Conservation (phyloP, 805 yeast species). For the Nakazawaea populi region DNA sequence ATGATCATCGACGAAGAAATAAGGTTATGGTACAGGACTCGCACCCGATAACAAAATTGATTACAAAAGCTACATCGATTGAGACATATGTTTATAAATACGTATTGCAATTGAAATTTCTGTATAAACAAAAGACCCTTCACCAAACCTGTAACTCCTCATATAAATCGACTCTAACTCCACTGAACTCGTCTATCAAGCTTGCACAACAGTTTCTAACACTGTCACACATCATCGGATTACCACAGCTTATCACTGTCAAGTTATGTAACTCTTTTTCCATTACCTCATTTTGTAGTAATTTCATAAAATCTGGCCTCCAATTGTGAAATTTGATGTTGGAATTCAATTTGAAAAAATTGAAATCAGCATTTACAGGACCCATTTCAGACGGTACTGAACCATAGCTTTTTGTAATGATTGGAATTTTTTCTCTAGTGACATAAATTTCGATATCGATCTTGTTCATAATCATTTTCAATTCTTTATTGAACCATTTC, state of each 20-base stretch:
- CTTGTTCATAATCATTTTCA: conserved; percentile 19
- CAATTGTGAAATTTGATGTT: conserved; percentile 36
- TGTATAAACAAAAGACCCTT: not conserved
- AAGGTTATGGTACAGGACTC: no score
- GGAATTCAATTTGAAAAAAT: conserved; percentile 14
- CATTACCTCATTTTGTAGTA: conserved; percentile 31
- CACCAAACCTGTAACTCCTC: conserved; percentile 60
- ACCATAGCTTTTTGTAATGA: no score
- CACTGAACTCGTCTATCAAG: conserved; percentile 15
- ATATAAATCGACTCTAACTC: conserved; percentile 44
- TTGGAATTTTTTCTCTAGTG: conserved; percentile 15
- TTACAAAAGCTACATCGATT: no score
- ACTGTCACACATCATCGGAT: conserved; percentile 46
- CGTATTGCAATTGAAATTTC: no score
- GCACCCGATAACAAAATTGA: no score
- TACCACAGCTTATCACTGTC: conserved; percentile 53
- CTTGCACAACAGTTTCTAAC: conserved; percentile 37
- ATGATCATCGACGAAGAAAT: no score
- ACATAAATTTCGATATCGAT: conserved; percentile 18
- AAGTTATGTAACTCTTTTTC: conserved; percentile 29
- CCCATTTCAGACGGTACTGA: not conserved
- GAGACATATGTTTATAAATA: no score
- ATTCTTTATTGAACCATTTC: conserved; percentile 40
- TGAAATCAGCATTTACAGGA: not conserved
- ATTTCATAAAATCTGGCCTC: conserved; percentile 36